A percentile compares a stretch with the other conserved stretches of the same genome.
Conservation (phyloP, 495 filamentous ascomycete species). For the Parathielavia hyrcaniae region DNA sequence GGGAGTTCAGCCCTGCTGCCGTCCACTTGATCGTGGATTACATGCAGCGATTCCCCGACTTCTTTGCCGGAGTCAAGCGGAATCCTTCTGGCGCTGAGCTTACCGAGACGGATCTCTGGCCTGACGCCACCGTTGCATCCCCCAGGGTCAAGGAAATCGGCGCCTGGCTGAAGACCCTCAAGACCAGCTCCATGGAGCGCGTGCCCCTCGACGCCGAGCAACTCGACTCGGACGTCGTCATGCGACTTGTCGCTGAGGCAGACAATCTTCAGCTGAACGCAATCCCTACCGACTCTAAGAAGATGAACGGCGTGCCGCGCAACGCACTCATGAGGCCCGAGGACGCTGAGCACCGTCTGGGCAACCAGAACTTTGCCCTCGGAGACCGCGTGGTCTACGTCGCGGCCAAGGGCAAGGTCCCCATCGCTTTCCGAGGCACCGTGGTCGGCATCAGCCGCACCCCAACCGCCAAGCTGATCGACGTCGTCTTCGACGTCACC, state of each 20-base stretch:
- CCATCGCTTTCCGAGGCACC: conserved; percentile 85
- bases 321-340: conserved; percentile 81
- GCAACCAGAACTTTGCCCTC: conserved; percentile 74
- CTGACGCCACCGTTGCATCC: conserved; percentile 56
- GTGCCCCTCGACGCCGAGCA: conserved; percentile 95
- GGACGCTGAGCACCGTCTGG: conserved; percentile 85
- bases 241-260: conserved; percentile 69
- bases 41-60: conserved; percentile 90
- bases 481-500: conserved; percentile 85
- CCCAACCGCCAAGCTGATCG: conserved; percentile 69
- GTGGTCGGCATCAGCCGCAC: conserved; percentile 88
- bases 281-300: conserved; percentile 40
- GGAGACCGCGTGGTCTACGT: conserved; percentile 92
- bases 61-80: conserved; percentile 77
- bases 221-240: conserved; percentile 83
- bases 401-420: conserved; percentile 87
- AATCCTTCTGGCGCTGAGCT: conserved; percentile 48
- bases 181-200: conserved; percentile 83
- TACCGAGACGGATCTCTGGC: conserved; percentile 76
- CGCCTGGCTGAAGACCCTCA: conserved; percentile 82
- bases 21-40: conserved; percentile 74
- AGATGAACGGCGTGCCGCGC: conserved; percentile 72
- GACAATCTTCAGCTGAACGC: conserved; percentile 50
- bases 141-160: conserved; percentile 78
- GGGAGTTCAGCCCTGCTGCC: conserved; percentile 91